Conservation (phyloP, 768 basidiomycete species). For the Trametes villosa region DNA sequence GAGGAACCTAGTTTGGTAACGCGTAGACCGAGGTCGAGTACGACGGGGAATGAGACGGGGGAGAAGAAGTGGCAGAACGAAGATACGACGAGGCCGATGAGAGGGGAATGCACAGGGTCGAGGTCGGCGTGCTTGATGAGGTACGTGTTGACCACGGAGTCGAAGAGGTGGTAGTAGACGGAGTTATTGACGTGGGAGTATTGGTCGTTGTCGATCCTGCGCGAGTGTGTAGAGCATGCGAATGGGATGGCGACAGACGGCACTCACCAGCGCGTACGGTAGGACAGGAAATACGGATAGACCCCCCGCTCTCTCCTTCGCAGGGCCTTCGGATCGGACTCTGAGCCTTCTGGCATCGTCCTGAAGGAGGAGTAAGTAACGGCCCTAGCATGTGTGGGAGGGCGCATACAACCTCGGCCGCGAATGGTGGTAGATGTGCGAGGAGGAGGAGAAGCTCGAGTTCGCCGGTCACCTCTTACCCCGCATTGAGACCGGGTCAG, state of each 20-base stretch:
- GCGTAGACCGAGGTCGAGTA: constrained; percentile 70
- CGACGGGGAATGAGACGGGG: constrained; percentile 74
- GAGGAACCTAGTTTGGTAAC: constrained; percentile 71
- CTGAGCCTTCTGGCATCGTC: not conserved
- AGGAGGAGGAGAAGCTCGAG: too few species aligned
- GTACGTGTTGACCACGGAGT: constrained; percentile 82
- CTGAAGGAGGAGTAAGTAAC: not conserved
- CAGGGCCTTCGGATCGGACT: not conserved
- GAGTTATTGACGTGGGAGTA: constrained; percentile 84
- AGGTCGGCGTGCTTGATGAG: constrained; percentile 68
- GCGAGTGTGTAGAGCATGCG: constrained; percentile 7
- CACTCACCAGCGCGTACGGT: constrained; percentile 72
- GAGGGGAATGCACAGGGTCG: constrained; percentile 50
- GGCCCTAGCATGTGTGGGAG: too few species aligned
- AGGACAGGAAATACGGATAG: constrained; percentile 62
- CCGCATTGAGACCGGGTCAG: not conserved
- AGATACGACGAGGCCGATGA: constrained; percentile 79
- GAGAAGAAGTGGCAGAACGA: constrained; percentile 80
- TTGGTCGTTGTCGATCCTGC: constrained; percentile 87
- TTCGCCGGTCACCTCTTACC: too few species aligned
- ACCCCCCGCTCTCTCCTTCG: constrained; percentile 42
- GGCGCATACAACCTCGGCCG: too few species aligned
- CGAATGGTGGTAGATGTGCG: too few species aligned
- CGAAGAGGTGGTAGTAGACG: constrained; percentile 81
- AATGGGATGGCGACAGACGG: not conserved